Base-by-base conservation (phyloP, 306 rosid genomes). In the Abrus pulchellus region DNA sequence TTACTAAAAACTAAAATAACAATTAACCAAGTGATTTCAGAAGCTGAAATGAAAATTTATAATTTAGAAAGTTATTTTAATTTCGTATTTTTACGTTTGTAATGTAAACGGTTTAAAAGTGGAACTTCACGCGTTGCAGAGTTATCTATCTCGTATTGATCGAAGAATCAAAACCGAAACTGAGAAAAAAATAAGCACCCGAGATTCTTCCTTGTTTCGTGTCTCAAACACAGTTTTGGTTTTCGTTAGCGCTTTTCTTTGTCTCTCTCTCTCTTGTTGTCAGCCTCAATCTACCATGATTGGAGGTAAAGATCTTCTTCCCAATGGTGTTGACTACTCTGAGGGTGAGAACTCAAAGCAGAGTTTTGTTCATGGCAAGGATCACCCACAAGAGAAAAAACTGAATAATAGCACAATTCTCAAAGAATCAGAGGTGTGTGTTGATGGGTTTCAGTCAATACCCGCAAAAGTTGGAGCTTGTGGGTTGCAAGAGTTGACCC, bases 401-500 rank as follows among this genome's bases (percentile, higher is more conserved):
- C 40, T 67, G 68, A 85, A 67, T 55, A 80, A 84, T 14, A 20
- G 20, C 20, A 20, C 20, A 20, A 20, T 20, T 43, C 80, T 82
- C 36, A 85, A 79, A 12, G 92, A 81, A 38, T 72, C 68, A 40
- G 20, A 20, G 70, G 27, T 61, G 45, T 54, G 54, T 55, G 65
- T 27, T 45, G 64, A 73, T 48, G 79, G 72, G 56, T 48, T 83
- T 78, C 77, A 48, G 45, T 66, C 89, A 13, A 85, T 74, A 63
- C 61, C 89, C 68, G 5, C 84, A 0, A 78, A 79, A 55, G 13
- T 77, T 45, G 87, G 78, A 12, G 72, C 48, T 76, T 80, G 85
- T 5, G 81, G 86, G 52, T 67, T 92, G 2, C 92, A 91, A 79
- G 97, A 93, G 86, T 83, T 93, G 72, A 93, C 97, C 49, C 81